phyloP scores from a whole-genome alignment of 1,139 yeast species.

The Eremothecium cymbalariae region DNA sequence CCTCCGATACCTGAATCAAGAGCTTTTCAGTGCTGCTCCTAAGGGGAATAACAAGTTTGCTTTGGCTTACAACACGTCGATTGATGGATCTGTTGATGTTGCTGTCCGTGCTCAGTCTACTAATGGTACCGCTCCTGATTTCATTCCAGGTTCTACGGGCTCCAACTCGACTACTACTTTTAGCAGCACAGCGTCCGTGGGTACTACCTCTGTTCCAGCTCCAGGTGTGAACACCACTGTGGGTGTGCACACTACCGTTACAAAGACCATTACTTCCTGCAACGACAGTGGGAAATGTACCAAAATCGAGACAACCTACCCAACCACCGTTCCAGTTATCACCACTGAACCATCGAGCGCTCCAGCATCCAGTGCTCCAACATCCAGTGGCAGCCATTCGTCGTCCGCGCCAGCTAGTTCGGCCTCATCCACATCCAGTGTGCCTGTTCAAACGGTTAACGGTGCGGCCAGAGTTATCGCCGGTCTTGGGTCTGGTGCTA shows the following conservation, averaged over 20 bases:
- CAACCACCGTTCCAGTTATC: background rate
- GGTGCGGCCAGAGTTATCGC: constrained; percentile 16
- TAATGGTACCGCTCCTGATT: constrained; percentile 8
- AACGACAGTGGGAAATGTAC: constrained; percentile 1
- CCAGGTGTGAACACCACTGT: background rate
- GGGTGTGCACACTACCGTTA: background rate
- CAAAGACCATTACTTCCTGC: constrained; percentile 1
- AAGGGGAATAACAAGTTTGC: constrained; percentile 6
- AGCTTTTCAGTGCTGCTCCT: constrained; percentile 11
- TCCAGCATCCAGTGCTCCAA: constrained; percentile 32
- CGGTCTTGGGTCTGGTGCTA: constrained; percentile 18
- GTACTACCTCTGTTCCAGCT: background rate
- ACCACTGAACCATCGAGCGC: constrained; percentile 23
- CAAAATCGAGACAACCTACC: background rate
- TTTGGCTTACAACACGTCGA: constrained; percentile 7
- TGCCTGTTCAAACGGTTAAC: too few relatives aligned
- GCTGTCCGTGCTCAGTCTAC: constrained; percentile 4
- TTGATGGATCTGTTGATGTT: constrained; percentile 10
- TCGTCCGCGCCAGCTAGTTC: constrained; percentile 8
- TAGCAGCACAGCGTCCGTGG: background rate
- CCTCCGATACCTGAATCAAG: constrained; percentile 7
- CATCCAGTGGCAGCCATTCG: constrained; percentile 30
- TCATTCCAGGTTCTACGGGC: constrained; percentile 7
- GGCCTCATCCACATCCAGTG: constrained; percentile 5
- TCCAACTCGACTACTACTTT: constrained; percentile 6